Evolutionary conservation across 768 basidiomycete genomes (phyloP).

Genomic region (Filobasidium wieringae): DNA sequence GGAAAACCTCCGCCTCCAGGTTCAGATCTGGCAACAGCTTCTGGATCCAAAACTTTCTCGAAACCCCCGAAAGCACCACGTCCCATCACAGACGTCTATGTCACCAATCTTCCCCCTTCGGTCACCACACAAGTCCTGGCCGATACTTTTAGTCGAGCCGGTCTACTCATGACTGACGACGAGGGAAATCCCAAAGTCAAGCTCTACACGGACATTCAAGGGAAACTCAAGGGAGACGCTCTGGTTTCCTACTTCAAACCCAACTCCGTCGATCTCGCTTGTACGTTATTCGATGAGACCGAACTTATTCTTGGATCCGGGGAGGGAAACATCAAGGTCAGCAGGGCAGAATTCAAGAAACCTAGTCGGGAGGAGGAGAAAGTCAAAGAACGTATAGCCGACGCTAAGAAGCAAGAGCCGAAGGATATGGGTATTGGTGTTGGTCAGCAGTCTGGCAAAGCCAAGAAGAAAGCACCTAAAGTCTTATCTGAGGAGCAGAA

Average conservation of each 20-base stretch:
- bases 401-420: conserved; percentile 8
- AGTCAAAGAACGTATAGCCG: conserved; percentile 43
- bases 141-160: conserved; percentile 81
- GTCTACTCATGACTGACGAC: conserved; percentile 84
- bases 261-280: conserved; percentile 76
- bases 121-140: conserved; percentile 61
- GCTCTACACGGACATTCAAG: conserved; percentile 79
- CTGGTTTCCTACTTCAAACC: conserved; percentile 95
- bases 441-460: conserved; percentile 50
- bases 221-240: conserved; percentile 84
- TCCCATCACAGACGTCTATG: conserved; percentile 76
- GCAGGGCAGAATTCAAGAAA: conserved; percentile 32
- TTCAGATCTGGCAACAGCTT: not conserved
- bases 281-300: conserved; percentile 78
- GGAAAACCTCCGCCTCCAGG: conserved; percentile 1
- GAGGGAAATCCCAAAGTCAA: conserved; percentile 88
- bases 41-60: not conserved
- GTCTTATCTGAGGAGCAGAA: conserved; percentile 31
- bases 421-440: conserved; percentile 9
- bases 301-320: conserved; percentile 75
- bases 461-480: conserved; percentile 36
- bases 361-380: conserved; percentile 8
- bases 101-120: conserved; percentile 69
- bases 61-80: conserved; percentile 36
- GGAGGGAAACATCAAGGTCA: conserved; percentile 40